A percentile compares a stretch with the other conserved stretches of the same genome.
Conservation (phyloP, 352 stramenopile genomes). For the Phytophthora syringae region DNA sequence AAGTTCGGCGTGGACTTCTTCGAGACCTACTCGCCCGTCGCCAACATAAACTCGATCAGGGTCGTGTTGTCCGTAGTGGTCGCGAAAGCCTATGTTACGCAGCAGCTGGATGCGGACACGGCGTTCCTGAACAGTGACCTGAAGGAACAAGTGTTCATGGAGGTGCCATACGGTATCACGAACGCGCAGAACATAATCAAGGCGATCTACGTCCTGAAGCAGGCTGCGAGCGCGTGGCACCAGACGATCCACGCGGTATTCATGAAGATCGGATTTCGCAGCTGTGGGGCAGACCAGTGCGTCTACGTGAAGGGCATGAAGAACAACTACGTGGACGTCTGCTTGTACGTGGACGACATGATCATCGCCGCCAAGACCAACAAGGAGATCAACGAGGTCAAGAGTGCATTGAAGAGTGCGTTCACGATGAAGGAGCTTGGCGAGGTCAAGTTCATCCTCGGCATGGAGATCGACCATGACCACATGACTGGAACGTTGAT, state of each 20-base stretch:
- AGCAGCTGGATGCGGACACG: no score
- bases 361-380: constrained; percentile 16
- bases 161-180: constrained; percentile 2
- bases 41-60: constrained; percentile 45
- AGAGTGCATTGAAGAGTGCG: constrained; percentile 4
- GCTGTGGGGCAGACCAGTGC: no score
- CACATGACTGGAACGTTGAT: constrained; percentile 3
- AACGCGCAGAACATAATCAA: no score
- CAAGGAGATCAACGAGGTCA: constrained; percentile 10
- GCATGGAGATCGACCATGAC: constrained; percentile 32
- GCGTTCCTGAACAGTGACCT: no score
- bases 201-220: no score
- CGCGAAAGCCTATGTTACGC: no score
- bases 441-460: constrained; percentile 20
- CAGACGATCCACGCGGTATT: constrained; percentile 17
- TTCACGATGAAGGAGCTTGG: constrained; percentile 34
- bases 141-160: constrained; percentile 16
- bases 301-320: no score
- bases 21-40: no score
- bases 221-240: no score
- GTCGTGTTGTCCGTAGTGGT: constrained; percentile 21
- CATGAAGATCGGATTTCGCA: constrained; percentile 3
- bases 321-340: constrained; percentile 15
- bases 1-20: no score
- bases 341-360: no score